These are phyloP conservation scores for Tetrahymena malaccensis DNA, from an alignment of 73 alveolate species.

Conservation along the genomic window DNA sequence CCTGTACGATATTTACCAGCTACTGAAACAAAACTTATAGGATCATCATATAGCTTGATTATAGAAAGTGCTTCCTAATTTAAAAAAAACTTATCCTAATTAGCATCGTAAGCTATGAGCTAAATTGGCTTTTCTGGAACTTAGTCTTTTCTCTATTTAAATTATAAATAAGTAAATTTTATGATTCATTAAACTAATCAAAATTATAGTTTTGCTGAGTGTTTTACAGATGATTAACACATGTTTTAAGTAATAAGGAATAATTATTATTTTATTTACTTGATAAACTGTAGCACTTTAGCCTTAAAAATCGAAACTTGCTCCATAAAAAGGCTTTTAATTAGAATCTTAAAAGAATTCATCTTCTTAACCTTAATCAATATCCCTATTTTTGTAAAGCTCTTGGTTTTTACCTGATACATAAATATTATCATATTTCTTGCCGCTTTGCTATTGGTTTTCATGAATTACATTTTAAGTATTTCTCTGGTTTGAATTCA, in stretches of 20 bases:
- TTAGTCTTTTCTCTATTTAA: not conserved
- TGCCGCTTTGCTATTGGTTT: not conserved
- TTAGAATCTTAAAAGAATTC: not conserved
- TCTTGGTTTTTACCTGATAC: not conserved
- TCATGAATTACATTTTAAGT: not conserved
- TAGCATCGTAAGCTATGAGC: not conserved
- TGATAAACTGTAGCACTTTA: not conserved
- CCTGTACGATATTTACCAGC: slow-evolving; percentile 97
- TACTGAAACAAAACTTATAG: slow-evolving; percentile 86
- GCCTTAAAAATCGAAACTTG: not conserved
- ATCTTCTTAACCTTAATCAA: not conserved
- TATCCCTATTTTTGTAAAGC: not conserved
- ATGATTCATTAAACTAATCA: too few relatives aligned
- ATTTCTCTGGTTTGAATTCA: not conserved
- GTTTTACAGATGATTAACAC: not conserved
- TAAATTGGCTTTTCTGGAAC: not conserved
- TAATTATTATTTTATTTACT: not conserved
- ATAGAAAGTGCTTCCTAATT: not conserved
- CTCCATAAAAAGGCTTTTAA: not conserved
- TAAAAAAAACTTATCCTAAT: not conserved
- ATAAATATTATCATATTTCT: not conserved
- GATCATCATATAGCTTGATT: slow-evolving; percentile 7
- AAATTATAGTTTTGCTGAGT: not conserved
- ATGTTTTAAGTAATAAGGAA: not conserved
- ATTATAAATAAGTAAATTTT: too few relatives aligned